Conservation (phyloP, 192 early-diverging fungal species). For the Mycoemilia scoparia region DNA sequence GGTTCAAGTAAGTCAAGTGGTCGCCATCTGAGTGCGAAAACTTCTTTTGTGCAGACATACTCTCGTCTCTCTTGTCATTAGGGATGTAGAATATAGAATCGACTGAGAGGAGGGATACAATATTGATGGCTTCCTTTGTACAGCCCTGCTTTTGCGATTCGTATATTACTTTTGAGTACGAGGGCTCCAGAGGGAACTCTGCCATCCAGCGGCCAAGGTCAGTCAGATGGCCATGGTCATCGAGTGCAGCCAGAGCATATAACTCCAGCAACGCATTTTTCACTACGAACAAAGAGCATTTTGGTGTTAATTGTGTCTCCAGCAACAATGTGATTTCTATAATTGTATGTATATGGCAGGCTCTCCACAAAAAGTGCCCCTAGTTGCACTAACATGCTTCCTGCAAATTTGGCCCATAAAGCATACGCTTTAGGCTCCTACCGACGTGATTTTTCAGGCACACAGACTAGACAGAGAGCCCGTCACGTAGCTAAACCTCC, state of each 20-base stretch:
- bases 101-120: conserved; percentile 81
- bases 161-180: conserved; percentile 74
- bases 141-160: conserved; percentile 56
- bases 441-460: too few species aligned
- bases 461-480: too few species aligned
- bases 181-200: conserved; percentile 80
- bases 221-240: conserved; percentile 63
- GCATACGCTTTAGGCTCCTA: too few species aligned
- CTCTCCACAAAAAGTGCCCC: too few species aligned
- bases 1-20: conserved; percentile 80
- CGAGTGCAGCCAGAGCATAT: conserved; percentile 71
- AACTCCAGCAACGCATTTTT: conserved; percentile 74
- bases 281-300: too few species aligned
- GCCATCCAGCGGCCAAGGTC: conserved; percentile 66
- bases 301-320: too few species aligned
- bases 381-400: too few species aligned
- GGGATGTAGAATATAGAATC: conserved; percentile 82
- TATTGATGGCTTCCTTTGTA: conserved; percentile 71
- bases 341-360: too few species aligned
- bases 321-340: too few species aligned
- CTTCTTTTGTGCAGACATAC: conserved; percentile 53
- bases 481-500: too few species aligned
- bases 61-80: conserved; percentile 72
- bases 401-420: too few species aligned
- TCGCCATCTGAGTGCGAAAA: conserved; percentile 82